Base-by-base conservation (phyloP, 768 basidiomycete species). In the Serendipita sp. region DNA sequence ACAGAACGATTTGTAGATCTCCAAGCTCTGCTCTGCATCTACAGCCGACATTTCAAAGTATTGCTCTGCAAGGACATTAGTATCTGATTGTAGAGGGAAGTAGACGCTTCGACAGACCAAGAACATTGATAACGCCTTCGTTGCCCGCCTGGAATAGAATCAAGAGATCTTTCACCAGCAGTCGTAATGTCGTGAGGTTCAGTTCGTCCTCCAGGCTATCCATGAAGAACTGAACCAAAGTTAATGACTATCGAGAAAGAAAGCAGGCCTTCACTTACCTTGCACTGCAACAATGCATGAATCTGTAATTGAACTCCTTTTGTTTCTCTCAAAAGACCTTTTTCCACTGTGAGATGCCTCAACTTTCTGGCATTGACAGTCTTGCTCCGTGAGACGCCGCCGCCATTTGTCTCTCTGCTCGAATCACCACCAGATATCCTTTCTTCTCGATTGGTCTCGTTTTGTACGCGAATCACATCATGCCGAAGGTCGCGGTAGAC, bases 31-130 rank as follows among this genome's bases (percentile, higher is more conserved):
- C 43, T 81, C 76, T 0, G 95, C 96, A 71, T 98, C 95, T n/a
- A 85, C 74, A 67, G 88, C 87, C 0, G 92, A 91, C 96, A 98
- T 98, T 72, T 96, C 94, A 70, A 98, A 97, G 74, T 96, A 99
- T 74, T 95, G 88, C 71, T 97, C 93, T 79, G 66, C 3, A 46
- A n/a, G 33, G 23, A 10, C 43, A 34, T 60, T 8, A 34, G 53
- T 33, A 15, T 43, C 45, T 23, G 13, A 31, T 18, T 23, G 15
- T 18, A 45, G 40, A 44, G 36, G 64, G 55, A 62, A 40, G n/a
- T 45, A 40, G 40, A 5, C 13, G 40, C 40, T 5, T 40, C 3
- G 31, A 67, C 75, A 36, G 44, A 78, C 78, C 79, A 3, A 80
- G 72, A 18, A 80, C 70, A 67, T 80, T 80, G 73, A 79, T 79